These are phyloP conservation scores for Trichoderma sp. DNA, from an alignment of 2,329 filamentous ascomycete genomes.

Conservation along the genomic window DNA sequence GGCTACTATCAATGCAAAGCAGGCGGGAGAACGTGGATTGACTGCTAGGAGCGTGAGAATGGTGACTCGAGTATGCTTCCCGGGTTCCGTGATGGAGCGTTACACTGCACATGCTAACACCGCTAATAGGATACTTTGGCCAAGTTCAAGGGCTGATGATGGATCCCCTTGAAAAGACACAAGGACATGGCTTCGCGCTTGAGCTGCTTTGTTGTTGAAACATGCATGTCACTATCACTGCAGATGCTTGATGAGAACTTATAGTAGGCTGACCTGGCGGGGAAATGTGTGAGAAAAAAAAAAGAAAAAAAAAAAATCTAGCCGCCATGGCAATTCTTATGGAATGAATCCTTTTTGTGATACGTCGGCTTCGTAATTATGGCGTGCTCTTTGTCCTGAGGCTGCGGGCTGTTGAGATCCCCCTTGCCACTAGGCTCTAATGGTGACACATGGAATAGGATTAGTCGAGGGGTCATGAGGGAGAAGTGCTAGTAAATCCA, in stretches of 20 bases:
- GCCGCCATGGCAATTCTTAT: background rate
- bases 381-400: background rate
- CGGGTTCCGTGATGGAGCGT: background rate
- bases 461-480: background rate
- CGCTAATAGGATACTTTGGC: conserved; percentile 56
- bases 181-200: background rate
- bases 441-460: background rate
- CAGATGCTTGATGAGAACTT: background rate
- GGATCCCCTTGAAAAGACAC: background rate
- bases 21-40: conserved; percentile 67
- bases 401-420: background rate
- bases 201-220: background rate
- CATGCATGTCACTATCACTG: background rate
- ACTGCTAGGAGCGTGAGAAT: conserved; percentile 75
- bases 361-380: background rate
- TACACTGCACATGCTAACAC: background rate
- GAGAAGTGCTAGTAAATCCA: background rate
- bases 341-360: background rate
- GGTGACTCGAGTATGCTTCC: conserved; percentile 63
- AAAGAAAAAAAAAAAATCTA: too few relatives aligned
- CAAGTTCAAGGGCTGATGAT: conserved; percentile 62
- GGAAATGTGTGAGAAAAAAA: too few relatives aligned
- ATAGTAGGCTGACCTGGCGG: background rate
- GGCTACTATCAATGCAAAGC: conserved; percentile 71
- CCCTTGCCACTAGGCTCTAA: background rate